Base-by-base conservation (phyloP, 306 rosid species). In the Dryas octopetala region DNA sequence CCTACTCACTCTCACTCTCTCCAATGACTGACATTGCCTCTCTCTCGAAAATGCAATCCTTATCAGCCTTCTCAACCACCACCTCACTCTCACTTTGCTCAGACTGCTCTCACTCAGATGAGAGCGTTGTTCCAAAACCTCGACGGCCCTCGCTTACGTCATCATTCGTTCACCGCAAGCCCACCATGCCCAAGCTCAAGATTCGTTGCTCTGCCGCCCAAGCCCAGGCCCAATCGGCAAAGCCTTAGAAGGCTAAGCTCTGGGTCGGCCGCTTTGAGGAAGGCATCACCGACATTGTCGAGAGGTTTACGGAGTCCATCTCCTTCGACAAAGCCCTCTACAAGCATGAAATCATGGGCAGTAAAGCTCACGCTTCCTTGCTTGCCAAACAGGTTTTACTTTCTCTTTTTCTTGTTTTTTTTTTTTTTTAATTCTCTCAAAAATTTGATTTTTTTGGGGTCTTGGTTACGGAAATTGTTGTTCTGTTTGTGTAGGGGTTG, bases 181-280 rank as follows among this genome's bases (percentile, higher is more conserved):
- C 23, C 32, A 32, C 68, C 1, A 78, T 46, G 68, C 75, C 66
- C 28, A 79, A 70, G 79, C 70, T 78, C 72, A 79, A 73, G 45
- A 69, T 75, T 43, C 32, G 66, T 52, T 51, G 77, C 65, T 23
- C 23, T 23, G 74, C 71, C 10, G 23, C 23, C 23, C 67, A 77
- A 61, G 40, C 67, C 82, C 73, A 8, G 9, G 63, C 57, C 23
- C 23, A 23, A 23, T 68, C 65, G 50, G 49, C 57, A 15, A 80
- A 79, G 65, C 65, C 86, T 57, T 92, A 95, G 80, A 97, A 95
- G 83, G 85, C 68, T 13, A 95, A 95, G 82, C 93, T 95, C 0
- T 95, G 99, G 99, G 99, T 97, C 19, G 99, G 99, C 23, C 88
- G 99, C 40, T 95, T 95, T 76, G 88, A 95, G 78, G 91, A 92